Evolutionary conservation across 2,329 filamentous ascomycete genomes (phyloP).

Genomic region (Erysiphe neolycopersici): DNA sequence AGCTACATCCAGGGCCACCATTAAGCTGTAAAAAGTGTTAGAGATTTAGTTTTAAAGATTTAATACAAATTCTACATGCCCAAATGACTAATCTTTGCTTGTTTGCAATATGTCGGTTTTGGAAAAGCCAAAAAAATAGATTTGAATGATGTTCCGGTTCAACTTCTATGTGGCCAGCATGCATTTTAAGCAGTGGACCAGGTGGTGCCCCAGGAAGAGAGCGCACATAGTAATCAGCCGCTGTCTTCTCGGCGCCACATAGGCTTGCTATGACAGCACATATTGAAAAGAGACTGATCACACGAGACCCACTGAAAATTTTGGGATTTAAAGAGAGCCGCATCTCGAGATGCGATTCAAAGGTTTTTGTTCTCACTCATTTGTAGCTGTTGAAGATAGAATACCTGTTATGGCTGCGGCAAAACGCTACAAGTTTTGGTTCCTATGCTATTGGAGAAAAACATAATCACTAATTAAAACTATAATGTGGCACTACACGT

Average conservation of each 20-base stretch:
- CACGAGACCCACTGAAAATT: not conserved
- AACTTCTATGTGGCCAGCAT: conserved; percentile 94
- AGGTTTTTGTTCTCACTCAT: not conserved
- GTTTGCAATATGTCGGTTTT: conserved; percentile 87
- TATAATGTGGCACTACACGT: too few species aligned
- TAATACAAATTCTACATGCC: not conserved
- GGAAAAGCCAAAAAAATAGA: conserved; percentile 95
- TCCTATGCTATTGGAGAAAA: too few species aligned
- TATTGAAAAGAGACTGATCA: not conserved
- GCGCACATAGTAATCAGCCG: conserved; percentile 74
- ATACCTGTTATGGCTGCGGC: too few species aligned
- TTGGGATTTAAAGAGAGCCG: conserved; percentile 1
- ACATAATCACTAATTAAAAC: too few species aligned
- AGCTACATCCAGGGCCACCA: conserved; percentile 88
- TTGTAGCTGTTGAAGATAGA: not conserved
- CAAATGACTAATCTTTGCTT: conserved; percentile 59
- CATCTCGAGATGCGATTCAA: conserved; percentile 7
- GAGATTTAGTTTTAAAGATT: not conserved
- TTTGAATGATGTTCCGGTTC: conserved; percentile 67
- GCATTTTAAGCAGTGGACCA: conserved; percentile 71
- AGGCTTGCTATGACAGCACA: not conserved
- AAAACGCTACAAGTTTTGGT: too few species aligned
- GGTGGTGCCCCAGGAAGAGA: conserved; percentile 62
- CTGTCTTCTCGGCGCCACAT: conserved; percentile 23
- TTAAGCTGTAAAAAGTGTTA: conserved; percentile 20